These are phyloP conservation scores for Penicillium sp. DNA, from an alignment of 2,329 filamentous ascomycete species.

Conservation along the genomic window DNA sequence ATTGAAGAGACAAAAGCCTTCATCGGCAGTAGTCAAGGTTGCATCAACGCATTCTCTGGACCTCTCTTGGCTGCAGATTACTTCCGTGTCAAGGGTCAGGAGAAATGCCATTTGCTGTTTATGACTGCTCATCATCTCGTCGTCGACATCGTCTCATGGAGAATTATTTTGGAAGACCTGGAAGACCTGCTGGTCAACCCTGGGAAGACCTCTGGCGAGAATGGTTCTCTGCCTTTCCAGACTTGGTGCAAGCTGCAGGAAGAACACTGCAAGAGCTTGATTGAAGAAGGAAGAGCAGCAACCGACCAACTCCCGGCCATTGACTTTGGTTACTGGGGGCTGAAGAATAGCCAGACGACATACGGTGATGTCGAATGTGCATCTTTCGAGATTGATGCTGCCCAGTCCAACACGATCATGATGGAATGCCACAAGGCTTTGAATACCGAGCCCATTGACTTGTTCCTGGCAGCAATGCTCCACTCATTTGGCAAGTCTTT, in stretches of 20 bases:
- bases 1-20: slow-evolving; percentile 26
- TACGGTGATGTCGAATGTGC: slow-evolving; percentile 41
- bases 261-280: slow-evolving; percentile 22
- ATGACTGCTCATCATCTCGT: slow-evolving; percentile 42
- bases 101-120: slow-evolving; percentile 32
- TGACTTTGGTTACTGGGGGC: slow-evolving; percentile 40
- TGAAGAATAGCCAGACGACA: slow-evolving; percentile 30
- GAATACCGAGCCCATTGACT: slow-evolving; percentile 39
- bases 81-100: slow-evolving; percentile 38
- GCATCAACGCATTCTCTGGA: slow-evolving; percentile 38
- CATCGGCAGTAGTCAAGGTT: slow-evolving; percentile 34
- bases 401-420: slow-evolving; percentile 31
- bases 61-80: slow-evolving; percentile 47
- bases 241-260: slow-evolving; percentile 39
- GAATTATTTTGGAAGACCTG: slow-evolving; percentile 41
- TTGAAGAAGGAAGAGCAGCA: slow-evolving; percentile 14
- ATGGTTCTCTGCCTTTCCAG: slow-evolving; percentile 38
- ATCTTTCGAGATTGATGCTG: slow-evolving; percentile 35
- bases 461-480: slow-evolving; percentile 41
- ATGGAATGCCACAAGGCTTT: slow-evolving; percentile 36
- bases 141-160: slow-evolving; percentile 45
- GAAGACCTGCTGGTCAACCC: slow-evolving; percentile 39
- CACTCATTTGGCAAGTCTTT: slow-evolving; percentile 50
- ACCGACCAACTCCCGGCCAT: slow-evolving; percentile 28
- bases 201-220: slow-evolving; percentile 19